Evolutionary conservation across 2,329 filamentous ascomycete genomes (phyloP), one percentile per base, ranked within the genome.

Genomic region (Camillea tinctor): DNA sequence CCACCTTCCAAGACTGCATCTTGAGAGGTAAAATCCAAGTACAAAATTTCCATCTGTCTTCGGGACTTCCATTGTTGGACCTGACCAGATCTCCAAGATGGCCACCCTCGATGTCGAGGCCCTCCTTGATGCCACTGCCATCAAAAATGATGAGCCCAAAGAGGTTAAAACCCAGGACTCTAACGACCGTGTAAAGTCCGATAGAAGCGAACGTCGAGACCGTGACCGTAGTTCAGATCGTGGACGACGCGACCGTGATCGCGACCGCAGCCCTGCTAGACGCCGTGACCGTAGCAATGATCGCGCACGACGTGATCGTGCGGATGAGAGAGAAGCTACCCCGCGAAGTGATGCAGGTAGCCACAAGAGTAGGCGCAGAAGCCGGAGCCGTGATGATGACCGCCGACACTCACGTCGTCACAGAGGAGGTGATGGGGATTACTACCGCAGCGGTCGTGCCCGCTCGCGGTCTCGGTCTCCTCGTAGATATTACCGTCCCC

Each of bases 41-140:
- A 15, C 49, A 50, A 26, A 11, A 44, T 54, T 44, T 52, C 30
- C 19, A 20, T 56, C 57, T 23, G n/a, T 44, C 55, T 56, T 50
- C n/a, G 52, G 57, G 8, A 23, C 20, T 51, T 50, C 48, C 49
- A 21, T 50, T 15, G 19, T 24, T 24, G 44, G 53, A 53, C 52
- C 62, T 58, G 50, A 50, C n/a, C 48, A 61, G 53, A 54, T 52
- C 59, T 63, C n/a, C 54, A 54, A 66, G 64, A 83, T 84, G 80
- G 76, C 80, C 56, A 79, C 76, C 59, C 74, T 83, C 68, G 92
- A 96, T 73, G 92, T 97, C 70, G 93, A 97, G 82, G 92, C 92
- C 67, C 85, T 97, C 66, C 87, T 97, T 68, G 93, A 97, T 77
- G 91, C 90, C 55, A 92, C 91, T 64, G 91, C 91, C 56, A 88